These are phyloP conservation scores for Cladosporium sp. DNA, from an alignment of 2,329 filamentous ascomycete genomes.

Conservation along the genomic window DNA sequence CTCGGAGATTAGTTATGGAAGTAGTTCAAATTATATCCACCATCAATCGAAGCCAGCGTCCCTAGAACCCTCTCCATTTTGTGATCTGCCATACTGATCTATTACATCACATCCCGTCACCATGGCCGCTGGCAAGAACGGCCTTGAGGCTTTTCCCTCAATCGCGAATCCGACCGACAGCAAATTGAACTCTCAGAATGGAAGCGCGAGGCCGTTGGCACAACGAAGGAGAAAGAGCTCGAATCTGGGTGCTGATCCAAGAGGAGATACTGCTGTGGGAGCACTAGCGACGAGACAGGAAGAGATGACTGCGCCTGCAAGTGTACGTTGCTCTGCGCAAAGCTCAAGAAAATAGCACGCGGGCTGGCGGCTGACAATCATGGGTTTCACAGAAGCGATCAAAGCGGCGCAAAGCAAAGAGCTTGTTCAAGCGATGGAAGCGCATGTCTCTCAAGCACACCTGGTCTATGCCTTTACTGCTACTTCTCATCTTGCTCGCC, in stretches of 20 bases:
- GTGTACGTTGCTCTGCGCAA: constrained; percentile 9
- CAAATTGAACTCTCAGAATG: constrained; percentile 2
- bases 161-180: neutral
- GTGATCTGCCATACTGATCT: neutral
- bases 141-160: constrained; percentile 2
- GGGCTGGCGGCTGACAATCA: constrained; percentile 18
- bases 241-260: constrained; percentile 49
- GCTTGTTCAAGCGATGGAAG: constrained; percentile 42
- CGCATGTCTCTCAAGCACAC: constrained; percentile 50
- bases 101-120: neutral
- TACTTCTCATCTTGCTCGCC: constrained; percentile 60
- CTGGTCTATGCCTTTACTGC: constrained; percentile 64
- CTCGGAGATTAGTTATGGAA: neutral
- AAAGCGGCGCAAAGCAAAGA: constrained; percentile 45
- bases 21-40: neutral
- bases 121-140: constrained; percentile 5
- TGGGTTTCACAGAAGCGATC: constrained; percentile 33
- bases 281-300: constrained; percentile 43
- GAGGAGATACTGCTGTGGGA: constrained; percentile 49
- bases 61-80: neutral
- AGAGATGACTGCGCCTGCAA: constrained; percentile 4
- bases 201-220: neutral
- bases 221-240: constrained; percentile 21
- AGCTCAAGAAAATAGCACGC: neutral
- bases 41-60: neutral